Percentiles rank a stretch among this genome's conserved stretches.
Conservation (phyloP, 495 filamentous ascomycete species). For the Massariosphaeria phaeospora region DNA sequence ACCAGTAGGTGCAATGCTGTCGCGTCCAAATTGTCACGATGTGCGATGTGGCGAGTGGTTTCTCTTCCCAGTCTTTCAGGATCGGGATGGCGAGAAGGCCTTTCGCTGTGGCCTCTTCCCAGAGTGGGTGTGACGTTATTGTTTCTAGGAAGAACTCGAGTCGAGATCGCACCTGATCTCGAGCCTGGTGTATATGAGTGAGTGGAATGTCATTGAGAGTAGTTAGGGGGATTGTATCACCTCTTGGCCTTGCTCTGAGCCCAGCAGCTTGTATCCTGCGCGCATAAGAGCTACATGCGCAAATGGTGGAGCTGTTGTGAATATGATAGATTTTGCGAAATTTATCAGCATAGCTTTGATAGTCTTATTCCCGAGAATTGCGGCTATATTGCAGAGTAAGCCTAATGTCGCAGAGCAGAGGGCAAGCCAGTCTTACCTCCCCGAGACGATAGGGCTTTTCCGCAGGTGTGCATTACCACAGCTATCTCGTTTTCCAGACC, state of each 20-base stretch:
- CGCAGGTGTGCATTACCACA: background rate
- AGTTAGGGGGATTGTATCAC: background rate
- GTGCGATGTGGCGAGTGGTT: background rate
- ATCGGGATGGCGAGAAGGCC: background rate
- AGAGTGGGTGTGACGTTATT: background rate
- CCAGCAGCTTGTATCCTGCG: slow-evolving; percentile 43
- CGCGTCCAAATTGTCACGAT: background rate
- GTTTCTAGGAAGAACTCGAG: background rate
- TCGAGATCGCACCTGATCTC: background rate
- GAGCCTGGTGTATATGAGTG: background rate
- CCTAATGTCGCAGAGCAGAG: background rate
- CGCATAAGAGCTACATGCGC: slow-evolving; percentile 49
- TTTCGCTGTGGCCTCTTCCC: background rate
- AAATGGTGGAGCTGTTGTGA: slow-evolving; percentile 54
- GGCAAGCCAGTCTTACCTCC: slow-evolving; percentile 12
- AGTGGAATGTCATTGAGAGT: background rate
- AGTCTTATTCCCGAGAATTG: slow-evolving; percentile 5
- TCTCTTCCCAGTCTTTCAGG: background rate
- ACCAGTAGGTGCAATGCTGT: background rate
- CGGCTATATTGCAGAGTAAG: background rate
- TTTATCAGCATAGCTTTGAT: slow-evolving; percentile 45
- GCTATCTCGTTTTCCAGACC: slow-evolving; percentile 11
- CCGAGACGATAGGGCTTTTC: background rate
- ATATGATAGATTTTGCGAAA: slow-evolving; percentile 55
- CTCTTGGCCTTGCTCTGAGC: background rate